Evolutionary conservation across 352 stramenopile species (phyloP).

Genomic region (Thalassiosira exigua): DNA sequence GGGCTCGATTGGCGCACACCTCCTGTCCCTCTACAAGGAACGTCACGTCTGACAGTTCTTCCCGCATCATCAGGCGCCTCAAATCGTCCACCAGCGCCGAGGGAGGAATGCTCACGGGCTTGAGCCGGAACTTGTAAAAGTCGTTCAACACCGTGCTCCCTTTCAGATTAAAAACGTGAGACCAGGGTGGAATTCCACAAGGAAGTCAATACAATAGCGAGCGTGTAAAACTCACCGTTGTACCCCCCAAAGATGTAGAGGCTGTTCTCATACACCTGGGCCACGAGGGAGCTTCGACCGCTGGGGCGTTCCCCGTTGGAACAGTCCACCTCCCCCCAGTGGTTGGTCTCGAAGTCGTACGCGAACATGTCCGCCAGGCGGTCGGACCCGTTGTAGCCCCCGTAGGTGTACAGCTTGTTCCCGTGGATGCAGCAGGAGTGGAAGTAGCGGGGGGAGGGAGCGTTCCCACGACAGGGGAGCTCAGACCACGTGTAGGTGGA

Average conservation of each 20-base stretch:
- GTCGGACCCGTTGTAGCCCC: conserved; percentile 77
- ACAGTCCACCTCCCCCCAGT: conserved; percentile 80
- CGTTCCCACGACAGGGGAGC: conserved; percentile 72
- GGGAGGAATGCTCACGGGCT: conserved; percentile 74
- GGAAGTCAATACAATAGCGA: too few relatives aligned
- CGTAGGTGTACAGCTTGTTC: conserved; percentile 81
- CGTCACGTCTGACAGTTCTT: conserved; percentile 82
- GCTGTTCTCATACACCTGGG: conserved; percentile 84
- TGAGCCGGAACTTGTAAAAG: conserved; percentile 86
- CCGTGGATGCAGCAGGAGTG: conserved; percentile 84
- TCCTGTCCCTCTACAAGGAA: conserved; percentile 85
- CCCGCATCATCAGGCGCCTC: conserved; percentile 70
- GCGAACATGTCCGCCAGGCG: conserved; percentile 79
- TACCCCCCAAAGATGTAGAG: conserved; percentile 86
- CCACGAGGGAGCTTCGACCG: conserved; percentile 83
- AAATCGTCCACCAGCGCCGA: conserved; percentile 78
- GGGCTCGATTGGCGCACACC: conserved; percentile 76
- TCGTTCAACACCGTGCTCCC: conserved; percentile 88
- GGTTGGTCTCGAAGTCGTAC: conserved; percentile 79
- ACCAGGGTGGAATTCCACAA: too few relatives aligned
- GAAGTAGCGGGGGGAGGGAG: conserved; percentile 84
- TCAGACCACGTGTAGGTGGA: conserved; percentile 80
- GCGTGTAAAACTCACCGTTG: conserved; percentile 80
- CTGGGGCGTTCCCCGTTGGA: conserved; percentile 72
- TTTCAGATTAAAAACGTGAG: too few relatives aligned